phyloP scores from a whole-genome alignment of 768 basidiomycete genomes.

The Gelatoporia subvermispora region DNA sequence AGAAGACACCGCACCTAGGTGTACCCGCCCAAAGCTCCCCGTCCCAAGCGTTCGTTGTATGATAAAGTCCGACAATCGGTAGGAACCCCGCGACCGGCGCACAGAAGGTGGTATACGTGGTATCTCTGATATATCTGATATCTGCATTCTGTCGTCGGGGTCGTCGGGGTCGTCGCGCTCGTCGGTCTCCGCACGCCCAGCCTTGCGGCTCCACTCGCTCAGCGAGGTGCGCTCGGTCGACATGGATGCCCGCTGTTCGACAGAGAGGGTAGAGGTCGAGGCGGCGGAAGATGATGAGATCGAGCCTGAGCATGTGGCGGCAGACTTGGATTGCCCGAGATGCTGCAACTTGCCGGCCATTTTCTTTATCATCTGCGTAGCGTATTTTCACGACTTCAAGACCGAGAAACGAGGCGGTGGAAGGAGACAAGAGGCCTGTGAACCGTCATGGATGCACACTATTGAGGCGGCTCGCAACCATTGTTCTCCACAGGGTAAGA shows the following conservation, averaged over 20 bases:
- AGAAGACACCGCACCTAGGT: conserved; percentile 54
- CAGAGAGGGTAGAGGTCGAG: conserved; percentile 11
- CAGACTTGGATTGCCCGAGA: conserved; percentile 12
- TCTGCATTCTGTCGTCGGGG: conserved; percentile 1
- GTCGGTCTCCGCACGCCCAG: conserved; percentile 22
- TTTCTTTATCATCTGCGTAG: conserved; percentile 24
- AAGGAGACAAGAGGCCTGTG: not conserved
- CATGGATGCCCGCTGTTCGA: conserved; percentile 59
- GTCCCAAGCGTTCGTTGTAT: conserved; percentile 86
- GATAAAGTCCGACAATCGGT: conserved; percentile 71
- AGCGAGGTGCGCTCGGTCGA: conserved; percentile 63
- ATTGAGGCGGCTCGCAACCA: conserved; percentile 8
- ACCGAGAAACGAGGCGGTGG: conserved; percentile 4
- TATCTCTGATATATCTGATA: not conserved
- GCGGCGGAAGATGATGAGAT: conserved; percentile 17
- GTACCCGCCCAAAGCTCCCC: conserved; percentile 96
- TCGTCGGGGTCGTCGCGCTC: not conserved
- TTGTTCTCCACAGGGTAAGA: conserved; percentile 13
- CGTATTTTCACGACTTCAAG: conserved; percentile 5
- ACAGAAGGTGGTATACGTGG: conserved; percentile 28
- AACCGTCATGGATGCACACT: not conserved
- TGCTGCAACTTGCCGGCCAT: conserved; percentile 30
- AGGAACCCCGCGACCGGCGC: conserved; percentile 56
- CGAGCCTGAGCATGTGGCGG: conserved; percentile 10
- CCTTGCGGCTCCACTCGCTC: conserved; percentile 40